phyloP scores from a whole-genome alignment of 2,329 filamentous ascomycete species.

The Pseudogymnoascus sp. region DNA sequence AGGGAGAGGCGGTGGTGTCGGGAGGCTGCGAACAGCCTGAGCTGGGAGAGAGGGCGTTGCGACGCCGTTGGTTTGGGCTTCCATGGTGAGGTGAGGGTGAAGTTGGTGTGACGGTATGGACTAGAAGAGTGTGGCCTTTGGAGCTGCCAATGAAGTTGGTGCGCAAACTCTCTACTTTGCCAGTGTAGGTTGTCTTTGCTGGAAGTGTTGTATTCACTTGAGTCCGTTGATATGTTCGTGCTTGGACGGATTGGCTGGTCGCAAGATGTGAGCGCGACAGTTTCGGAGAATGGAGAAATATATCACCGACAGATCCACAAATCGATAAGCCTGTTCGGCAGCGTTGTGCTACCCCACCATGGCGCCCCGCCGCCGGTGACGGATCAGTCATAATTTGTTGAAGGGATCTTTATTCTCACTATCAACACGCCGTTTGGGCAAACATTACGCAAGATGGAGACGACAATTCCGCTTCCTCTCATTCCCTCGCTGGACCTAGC shows the following conservation, averaged over 20 bases:
- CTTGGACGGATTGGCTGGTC: background rate
- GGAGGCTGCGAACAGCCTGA: constrained; percentile 15
- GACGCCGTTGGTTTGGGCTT: constrained; percentile 47
- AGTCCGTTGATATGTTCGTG: background rate
- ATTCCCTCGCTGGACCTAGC: constrained; percentile 49
- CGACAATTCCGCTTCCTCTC: constrained; percentile 55
- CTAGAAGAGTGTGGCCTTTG: background rate
- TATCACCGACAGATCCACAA: background rate
- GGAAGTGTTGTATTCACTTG: background rate
- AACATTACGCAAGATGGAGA: constrained; percentile 44
- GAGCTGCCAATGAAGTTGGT: background rate
- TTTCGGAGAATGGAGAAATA: background rate
- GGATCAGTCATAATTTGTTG: background rate
- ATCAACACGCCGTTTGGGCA: background rate
- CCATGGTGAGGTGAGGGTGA: constrained; percentile 16
- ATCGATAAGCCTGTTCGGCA: constrained; percentile 14
- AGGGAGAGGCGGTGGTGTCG: constrained; percentile 18
- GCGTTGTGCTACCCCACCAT: constrained; percentile 4
- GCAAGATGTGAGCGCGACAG: background rate
- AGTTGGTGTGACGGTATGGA: background rate
- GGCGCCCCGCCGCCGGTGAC: constrained; percentile 9
- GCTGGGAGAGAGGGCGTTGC: constrained; percentile 26
- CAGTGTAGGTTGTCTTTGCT: background rate
- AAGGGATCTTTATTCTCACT: constrained; percentile 1
- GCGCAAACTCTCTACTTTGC: background rate